Conservation (phyloP, 805 yeast species). For the Yarrowia deformans region DNA sequence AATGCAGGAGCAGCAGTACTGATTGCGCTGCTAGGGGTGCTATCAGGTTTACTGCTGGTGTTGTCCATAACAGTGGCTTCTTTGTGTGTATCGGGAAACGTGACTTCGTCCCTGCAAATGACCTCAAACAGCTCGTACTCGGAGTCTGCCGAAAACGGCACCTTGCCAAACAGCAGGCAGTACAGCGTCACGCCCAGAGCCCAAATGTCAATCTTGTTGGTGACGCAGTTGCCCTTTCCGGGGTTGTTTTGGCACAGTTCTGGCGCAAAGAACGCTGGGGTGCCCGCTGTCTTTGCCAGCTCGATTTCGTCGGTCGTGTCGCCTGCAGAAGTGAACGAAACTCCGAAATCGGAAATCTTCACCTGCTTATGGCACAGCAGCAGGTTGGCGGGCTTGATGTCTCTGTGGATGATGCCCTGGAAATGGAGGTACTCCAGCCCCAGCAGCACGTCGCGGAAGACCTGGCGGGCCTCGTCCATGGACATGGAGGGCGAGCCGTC, state of each 20-base stretch:
- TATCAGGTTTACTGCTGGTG: background rate
- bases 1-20: background rate
- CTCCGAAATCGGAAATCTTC: constrained; percentile 93
- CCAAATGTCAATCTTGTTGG: constrained; percentile 94
- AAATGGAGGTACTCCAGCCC: constrained; percentile 89
- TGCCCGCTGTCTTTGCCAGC: constrained; percentile 63
- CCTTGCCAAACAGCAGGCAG: constrained; percentile 83
- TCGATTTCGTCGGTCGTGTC: constrained; percentile 74
- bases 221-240: constrained; percentile 58
- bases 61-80: background rate
- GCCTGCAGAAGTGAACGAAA: constrained; percentile 65
- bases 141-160: constrained; percentile 88
- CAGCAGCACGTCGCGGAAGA: constrained; percentile 80
- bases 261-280: constrained; percentile 91
- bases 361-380: constrained; percentile 73
- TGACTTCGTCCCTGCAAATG: constrained; percentile 52
- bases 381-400: constrained; percentile 91
- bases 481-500: constrained; percentile 26
- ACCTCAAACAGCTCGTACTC: constrained; percentile 86
- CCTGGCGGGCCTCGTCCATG: constrained; percentile 53
- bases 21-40: background rate
- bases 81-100: background rate
- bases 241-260: constrained; percentile 54
- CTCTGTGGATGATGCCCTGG: constrained; percentile 92
- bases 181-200: constrained; percentile 92